Evolutionary conservation across 2,329 filamentous ascomycete species (phyloP), one percentile per base, ranked within the genome.

Genomic region (Neofusicoccum parvum): DNA sequence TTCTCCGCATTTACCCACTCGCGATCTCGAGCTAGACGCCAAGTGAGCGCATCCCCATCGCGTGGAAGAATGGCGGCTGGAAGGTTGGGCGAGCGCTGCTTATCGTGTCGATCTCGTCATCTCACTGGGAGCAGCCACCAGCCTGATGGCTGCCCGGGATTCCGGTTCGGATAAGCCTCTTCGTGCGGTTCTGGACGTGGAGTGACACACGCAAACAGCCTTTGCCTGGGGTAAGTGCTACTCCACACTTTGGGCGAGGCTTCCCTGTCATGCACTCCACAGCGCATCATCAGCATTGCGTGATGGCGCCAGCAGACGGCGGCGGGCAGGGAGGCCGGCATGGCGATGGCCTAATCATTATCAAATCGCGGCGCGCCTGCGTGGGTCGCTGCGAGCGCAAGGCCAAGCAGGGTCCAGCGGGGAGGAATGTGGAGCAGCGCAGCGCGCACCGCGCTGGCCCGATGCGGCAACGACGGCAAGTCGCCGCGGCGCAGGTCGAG

Each of bases 241-340:
- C 56, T 60, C 56, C 56, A 60, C 41, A 48, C 12, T 36, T 34
- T 20, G 20, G 20, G 14, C 23, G 36, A 43, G 15, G n/a, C 43
- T 15, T 23, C 50, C 41, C 27, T 32, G 54, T 5, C 54, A 46
- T 48, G 43, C 56, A 60, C 56, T 60, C 56, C 56, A 37, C 56
- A 60, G 11, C n/a, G 46, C 46, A 49, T 14, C 32, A 20, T 23
- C 39, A 27, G 41, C 23, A 15, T 48, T 60, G 23, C 56, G 56
- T 48, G 41, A 46, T 20, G 17, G 34, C 23, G 23, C 23, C 23
- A 14, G 14, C 12, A 45, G 11, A 2, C 41, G 41, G 15, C 5
- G 41, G 14, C 11, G 41, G 12, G 5, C 14, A n/a, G 41, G 15
- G 41, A 17, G 41, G 3, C 41, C 12, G 7, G 1, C 5, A 17